These are phyloP conservation scores for Magnolia changhungtana DNA, from an alignment of 164 flowering plant species.

Conservation along the genomic window DNA sequence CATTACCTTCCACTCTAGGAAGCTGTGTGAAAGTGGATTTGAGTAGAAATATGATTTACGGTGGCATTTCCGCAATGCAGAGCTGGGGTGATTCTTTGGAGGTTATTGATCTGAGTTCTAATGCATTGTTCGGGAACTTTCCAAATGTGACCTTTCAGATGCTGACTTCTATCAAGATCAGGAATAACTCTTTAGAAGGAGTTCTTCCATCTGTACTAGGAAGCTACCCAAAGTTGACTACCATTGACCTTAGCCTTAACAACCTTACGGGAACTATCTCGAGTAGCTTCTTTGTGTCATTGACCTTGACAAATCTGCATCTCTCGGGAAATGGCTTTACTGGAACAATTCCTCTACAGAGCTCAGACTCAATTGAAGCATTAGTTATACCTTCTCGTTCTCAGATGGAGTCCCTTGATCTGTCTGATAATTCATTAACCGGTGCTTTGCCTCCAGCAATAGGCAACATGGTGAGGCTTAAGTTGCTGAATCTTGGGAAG, in stretches of 20 bases:
- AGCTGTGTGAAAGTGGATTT: slow-evolving; percentile 57
- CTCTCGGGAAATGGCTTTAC: slow-evolving; percentile 68
- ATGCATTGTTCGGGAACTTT: slow-evolving; percentile 66
- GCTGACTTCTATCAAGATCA: slow-evolving; percentile 46
- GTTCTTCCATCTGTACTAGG: slow-evolving; percentile 49
- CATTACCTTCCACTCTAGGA: slow-evolving; percentile 54
- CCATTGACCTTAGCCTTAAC: slow-evolving; percentile 74
- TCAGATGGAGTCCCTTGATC: slow-evolving; percentile 73
- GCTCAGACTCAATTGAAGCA: slow-evolving; percentile 48
- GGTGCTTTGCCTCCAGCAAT: slow-evolving; percentile 66
- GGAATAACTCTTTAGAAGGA: slow-evolving; percentile 69
- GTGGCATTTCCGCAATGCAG: slow-evolving; percentile 52
- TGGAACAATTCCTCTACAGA: slow-evolving; percentile 66
- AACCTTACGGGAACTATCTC: slow-evolving; percentile 65
- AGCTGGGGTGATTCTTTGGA: slow-evolving; percentile 61
- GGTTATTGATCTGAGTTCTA: slow-evolving; percentile 78
- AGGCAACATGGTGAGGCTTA: slow-evolving; percentile 55
- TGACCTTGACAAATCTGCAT: slow-evolving; percentile 52
- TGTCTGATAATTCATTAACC: slow-evolving; percentile 55
- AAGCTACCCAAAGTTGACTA: slow-evolving; percentile 33
- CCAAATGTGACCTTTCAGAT: slow-evolving; percentile 51
- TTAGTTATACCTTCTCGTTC: slow-evolving; percentile 44
- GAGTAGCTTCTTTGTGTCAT: slow-evolving; percentile 50
- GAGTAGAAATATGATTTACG: slow-evolving; percentile 66
- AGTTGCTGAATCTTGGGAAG: slow-evolving; percentile 59